Percentiles rank a stretch among this genome's conserved stretches.
These are phyloP conservation scores for Pseudogymnoascus sp. DNA, from an alignment of 2,329 filamentous ascomycete species.

Conservation along the genomic window DNA sequence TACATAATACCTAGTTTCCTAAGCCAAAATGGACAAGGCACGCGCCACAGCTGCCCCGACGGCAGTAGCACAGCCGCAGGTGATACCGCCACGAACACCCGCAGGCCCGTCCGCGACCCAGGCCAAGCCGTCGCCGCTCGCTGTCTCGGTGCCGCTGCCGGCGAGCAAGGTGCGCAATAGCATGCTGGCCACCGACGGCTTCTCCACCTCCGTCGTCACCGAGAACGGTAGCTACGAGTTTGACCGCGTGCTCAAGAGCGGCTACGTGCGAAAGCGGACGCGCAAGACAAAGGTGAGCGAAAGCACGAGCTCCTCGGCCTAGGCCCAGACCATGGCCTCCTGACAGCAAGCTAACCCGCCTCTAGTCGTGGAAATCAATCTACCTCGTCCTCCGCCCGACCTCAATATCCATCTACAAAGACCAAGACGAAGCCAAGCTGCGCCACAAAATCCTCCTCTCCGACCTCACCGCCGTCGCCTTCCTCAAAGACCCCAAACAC, in stretches of 20 bases:
- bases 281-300: conserved; percentile 77
- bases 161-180: background rate
- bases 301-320: background rate
- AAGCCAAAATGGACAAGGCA: background rate
- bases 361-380: conserved; percentile 78
- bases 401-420: conserved; percentile 85
- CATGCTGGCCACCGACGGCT: conserved; percentile 43
- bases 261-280: conserved; percentile 78
- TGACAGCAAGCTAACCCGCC: conserved; percentile 11
- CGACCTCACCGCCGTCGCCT: conserved; percentile 83
- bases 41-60: background rate
- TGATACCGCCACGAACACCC: background rate
- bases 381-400: conserved; percentile 88
- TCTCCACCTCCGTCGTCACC: conserved; percentile 66
- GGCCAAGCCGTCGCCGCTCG: background rate
- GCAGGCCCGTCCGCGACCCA: background rate
- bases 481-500: conserved; percentile 81
- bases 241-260: conserved; percentile 85
- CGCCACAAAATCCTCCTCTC: conserved; percentile 80
- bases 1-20: background rate
- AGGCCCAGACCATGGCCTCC: background rate
- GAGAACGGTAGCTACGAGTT: conserved; percentile 95
- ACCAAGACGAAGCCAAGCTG: conserved; percentile 80
- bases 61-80: background rate
- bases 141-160: background rate